Evolutionary conservation across 768 basidiomycete genomes (phyloP), one percentile per base, ranked within the genome.

Genomic region (Hypholoma sublateritium): DNA sequence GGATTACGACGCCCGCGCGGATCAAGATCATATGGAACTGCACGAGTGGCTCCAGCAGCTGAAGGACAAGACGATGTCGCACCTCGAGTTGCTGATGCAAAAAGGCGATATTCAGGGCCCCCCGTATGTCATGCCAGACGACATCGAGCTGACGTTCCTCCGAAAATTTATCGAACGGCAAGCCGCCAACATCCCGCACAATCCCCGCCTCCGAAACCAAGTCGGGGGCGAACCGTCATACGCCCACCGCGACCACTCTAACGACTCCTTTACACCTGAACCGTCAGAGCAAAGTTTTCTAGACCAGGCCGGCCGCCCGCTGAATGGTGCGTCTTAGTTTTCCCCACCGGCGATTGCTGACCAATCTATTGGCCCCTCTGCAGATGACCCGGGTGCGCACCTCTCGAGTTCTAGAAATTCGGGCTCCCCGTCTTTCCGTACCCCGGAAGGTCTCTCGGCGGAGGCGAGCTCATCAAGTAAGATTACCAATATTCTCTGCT

Each of bases 31-130:
- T 65, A 92, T 92, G 89, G 90, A 92, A 67, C 74, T 92, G 19
- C 90, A 92, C 64, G 90, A 92, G 67, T 92, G 90, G 90, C 74
- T 92, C 1, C 90, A 92, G 64, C 90, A 91, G 69, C 77, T 92
- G 63, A 92, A 92, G 70, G 90, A 92, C 72, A 92, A 91, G 71
- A 90, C 88, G 50, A 92, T 92, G 90, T 88, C 89, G 46, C 89
- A 92, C 72, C 79, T 92, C 44, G 90, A 92, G 69, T 79, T 91
- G 2, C 83, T 91, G 63, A 91, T 92, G 87, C 90, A 91, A 68
- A 91, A 91, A 66, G 88, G 89, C 66, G 90, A 92, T 60, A 92
- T 92, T 28, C 88, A 86, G 66, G 89, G 90, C 16, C 90, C 90
- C 2, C 89, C 90, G 21, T 91, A 91, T 69, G 64, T 80, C 57